These are phyloP conservation scores for Tremella mesenterica DNA, from an alignment of 768 basidiomycete species.

Conservation along the genomic window DNA sequence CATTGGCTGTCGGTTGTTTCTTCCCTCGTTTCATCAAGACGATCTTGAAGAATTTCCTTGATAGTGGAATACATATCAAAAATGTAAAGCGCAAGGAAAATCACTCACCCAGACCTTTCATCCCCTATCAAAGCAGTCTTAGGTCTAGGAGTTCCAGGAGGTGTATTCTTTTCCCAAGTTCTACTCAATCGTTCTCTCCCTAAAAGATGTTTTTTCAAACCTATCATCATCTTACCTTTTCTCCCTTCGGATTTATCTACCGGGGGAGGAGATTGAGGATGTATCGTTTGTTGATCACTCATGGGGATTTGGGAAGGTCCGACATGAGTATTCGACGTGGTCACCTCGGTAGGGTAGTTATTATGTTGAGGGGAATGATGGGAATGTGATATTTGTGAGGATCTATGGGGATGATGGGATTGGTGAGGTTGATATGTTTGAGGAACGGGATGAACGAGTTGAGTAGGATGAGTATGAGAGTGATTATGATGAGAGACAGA, in stretches of 20 bases:
- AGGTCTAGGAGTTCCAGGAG: neutral
- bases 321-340: neutral
- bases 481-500: too few species aligned
- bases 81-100: too few species aligned
- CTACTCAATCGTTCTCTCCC: constrained; percentile 7
- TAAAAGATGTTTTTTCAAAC: neutral
- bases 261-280: neutral
- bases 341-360: neutral
- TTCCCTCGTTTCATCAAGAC: too few species aligned
- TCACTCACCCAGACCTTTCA: neutral
- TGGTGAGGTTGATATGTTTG: too few species aligned
- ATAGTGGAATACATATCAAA: too few species aligned
- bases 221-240: neutral
- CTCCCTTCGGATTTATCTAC: neutral
- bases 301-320: neutral
- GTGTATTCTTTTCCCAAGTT: constrained; percentile 18
- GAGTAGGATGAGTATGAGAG: too few species aligned
- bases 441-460: too few species aligned
- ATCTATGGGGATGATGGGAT: neutral
- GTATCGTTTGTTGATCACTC: neutral
- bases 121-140: constrained; percentile 7
- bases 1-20: too few species aligned
- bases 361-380: neutral
- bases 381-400: neutral
- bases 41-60: too few species aligned